Evolutionary conservation across 257 asterid species (phyloP).

Genomic region (Nicotiana benthamiana): DNA sequence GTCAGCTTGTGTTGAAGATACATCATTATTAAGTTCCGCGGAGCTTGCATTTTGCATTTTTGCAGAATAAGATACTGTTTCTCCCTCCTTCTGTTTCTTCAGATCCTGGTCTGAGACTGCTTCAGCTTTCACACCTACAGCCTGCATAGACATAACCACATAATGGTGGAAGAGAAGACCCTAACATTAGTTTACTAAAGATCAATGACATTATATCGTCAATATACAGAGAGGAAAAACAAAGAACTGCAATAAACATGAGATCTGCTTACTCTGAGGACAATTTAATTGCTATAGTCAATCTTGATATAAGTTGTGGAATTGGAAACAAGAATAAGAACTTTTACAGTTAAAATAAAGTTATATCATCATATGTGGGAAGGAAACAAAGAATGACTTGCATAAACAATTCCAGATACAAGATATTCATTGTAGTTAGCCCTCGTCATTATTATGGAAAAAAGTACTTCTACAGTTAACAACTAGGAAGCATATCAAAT

Average conservation of each 20-base stretch:
- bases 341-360: not conserved
- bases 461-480: not conserved
- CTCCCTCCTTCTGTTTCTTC: constrained; percentile 36
- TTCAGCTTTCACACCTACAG: constrained; percentile 50
- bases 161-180: not conserved
- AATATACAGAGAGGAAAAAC: not conserved
- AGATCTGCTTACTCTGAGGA: not conserved
- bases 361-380: not conserved
- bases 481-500: not conserved
- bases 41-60: constrained; percentile 36
- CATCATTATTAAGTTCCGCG: constrained; percentile 11
- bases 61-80: constrained; percentile 27
- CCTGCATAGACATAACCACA: constrained; percentile 40
- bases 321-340: not conserved
- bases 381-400: not conserved
- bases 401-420: not conserved
- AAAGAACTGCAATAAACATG: not conserved
- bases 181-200: not conserved
- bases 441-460: not conserved
- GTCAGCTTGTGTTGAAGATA: constrained; percentile 31
- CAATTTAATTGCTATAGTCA: not conserved
- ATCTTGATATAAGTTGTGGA: not conserved
- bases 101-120: constrained; percentile 33
- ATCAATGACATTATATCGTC: not conserved
- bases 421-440: not conserved